Conservation (phyloP, 2,329 filamentous ascomycete species). For the Colletotrichum eleusines region DNA sequence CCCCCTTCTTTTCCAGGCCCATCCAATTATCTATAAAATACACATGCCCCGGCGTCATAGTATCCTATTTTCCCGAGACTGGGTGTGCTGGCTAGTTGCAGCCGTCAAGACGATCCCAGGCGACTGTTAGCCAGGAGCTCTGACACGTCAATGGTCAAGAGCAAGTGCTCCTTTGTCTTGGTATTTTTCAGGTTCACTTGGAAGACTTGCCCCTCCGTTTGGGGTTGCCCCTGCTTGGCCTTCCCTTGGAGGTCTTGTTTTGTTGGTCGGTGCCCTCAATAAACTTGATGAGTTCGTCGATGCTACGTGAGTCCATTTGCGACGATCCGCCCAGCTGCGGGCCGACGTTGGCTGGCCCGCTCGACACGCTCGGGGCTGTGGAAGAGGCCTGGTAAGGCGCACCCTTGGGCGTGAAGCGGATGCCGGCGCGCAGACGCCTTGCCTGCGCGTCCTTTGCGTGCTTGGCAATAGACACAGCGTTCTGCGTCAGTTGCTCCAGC, state of each 20-base stretch:
- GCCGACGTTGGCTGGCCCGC: conserved; percentile 8
- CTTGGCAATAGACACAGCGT: conserved; percentile 93
- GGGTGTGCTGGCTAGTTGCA: not conserved
- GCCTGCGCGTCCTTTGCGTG: conserved; percentile 89
- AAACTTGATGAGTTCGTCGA: conserved; percentile 93
- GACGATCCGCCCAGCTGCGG: conserved; percentile 45
- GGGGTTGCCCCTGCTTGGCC: conserved; percentile 65
- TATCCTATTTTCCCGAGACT: not conserved
- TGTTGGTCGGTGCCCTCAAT: conserved; percentile 82
- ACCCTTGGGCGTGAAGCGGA: conserved; percentile 75
- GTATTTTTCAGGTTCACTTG: conserved; percentile 24
- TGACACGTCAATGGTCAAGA: not conserved
- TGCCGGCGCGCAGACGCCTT: conserved; percentile 76
- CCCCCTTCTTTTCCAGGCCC: conserved; percentile 2
- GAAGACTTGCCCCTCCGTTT: conserved; percentile 61
- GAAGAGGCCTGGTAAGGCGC: conserved; percentile 66
- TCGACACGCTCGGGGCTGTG: conserved; percentile 48
- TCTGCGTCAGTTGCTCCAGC: conserved; percentile 96
- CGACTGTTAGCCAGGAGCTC: not conserved
- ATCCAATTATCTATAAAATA: conserved; percentile 30
- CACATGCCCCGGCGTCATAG: conserved; percentile 18
- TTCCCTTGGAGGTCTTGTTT: conserved; percentile 66
- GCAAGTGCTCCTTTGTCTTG: not conserved
- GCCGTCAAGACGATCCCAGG: not conserved
- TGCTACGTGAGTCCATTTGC: conserved; percentile 80